Base-by-base conservation (phyloP, 257 asterid genomes). In the Lycium ferocissimum region DNA sequence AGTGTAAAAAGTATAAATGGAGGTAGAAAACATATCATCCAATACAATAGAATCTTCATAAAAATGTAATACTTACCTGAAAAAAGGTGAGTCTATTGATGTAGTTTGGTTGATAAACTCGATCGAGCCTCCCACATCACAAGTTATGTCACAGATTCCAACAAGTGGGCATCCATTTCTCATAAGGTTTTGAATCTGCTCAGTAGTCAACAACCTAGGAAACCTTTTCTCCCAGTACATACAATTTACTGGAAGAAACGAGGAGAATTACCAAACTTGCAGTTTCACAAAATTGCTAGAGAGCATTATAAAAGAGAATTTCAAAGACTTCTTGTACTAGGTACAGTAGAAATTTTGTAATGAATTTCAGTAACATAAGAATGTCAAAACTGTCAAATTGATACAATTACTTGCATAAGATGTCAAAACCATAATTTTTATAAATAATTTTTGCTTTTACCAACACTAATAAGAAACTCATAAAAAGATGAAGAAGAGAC, bases 151-250 rank as follows among this genome's bases (percentile, higher is more conserved):
- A 76, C 94, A 87, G 87, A 97, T 90, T 86, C 98, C 99, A 47
- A 97, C 90, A 71, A 97, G 99, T 70, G 95, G 97, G 83, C 93
- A 86, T 82, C 93, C 94, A 73, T 91, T 90, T 80, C 62, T 88
- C 86, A 87, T 89, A 85, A 95, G 92, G 67, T 92, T 95, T 88
- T 95, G 93, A 89, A 95, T 90, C 89, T 95, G 98, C 56, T 78
- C 57, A 81, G 88, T 90, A 40, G 95, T 92, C 90, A 97, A 84
- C 85, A 97, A 86, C 82, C 93, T 93, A 82, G 99, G 98, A 91
- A 88, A 97, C 87, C 98, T 88, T 89, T 86, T 91, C 90, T 95
- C 99, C 99, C 99, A 97, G 80, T 95, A 97, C 98, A 97, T 97
- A 81, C 98, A 97, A 87, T 97, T 97, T 62, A 95, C 99, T 97